Evolutionary conservation across 139 green algal genomes (phyloP), one percentile per base, ranked within the genome.

Genomic region (Closterium sp.): DNA sequence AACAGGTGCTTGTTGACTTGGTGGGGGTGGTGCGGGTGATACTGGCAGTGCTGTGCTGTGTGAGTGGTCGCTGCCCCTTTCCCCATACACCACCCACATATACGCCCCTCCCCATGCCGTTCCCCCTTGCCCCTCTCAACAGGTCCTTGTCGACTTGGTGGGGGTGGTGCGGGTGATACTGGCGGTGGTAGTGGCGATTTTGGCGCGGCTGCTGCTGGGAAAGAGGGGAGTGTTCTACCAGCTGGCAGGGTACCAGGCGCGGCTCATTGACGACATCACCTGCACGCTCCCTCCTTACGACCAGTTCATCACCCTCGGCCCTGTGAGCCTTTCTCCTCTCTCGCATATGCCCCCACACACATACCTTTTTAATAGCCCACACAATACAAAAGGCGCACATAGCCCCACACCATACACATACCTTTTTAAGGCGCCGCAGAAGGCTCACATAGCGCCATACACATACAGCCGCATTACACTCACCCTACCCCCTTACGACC

Each of bases 151-250:
- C 17, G 94, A 96, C 89, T 10, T 93, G 13, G 95, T 94, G 11
- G 95, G 95, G 4, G 11, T 7, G 5, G 9, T 94, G 45, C 92
- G 95, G 3, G 89, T 95, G 7, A 30, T 94, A 27, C 11, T 95
- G 24, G 95, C 94, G 11, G 38, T 94, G 17, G 22, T 94, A 22
- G 95, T 92, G 11, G 38, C 89, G 19, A 11, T 96, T 6, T 27
- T 88, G 9, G 95, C 84, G 7, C 29, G 19, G 62, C 4, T 93
- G 13, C 32, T 38, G 32, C 32, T 3, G 88, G 28, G 94, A 24
- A 84, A 94, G 27, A 88, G 94, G 17, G 95, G 95, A 6, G 70
- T 92, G 32, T 96, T 96, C 88, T 96, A 96, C 92, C 29, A 30
- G 19, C 45, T 95, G 6, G 95, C 94, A 29, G 95, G 95, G 24